Percentiles rank a stretch among this genome's conserved stretches.
phyloP scores from a whole-genome alignment of 2,329 filamentous ascomycete genomes.

The Penicillium sp. region DNA sequence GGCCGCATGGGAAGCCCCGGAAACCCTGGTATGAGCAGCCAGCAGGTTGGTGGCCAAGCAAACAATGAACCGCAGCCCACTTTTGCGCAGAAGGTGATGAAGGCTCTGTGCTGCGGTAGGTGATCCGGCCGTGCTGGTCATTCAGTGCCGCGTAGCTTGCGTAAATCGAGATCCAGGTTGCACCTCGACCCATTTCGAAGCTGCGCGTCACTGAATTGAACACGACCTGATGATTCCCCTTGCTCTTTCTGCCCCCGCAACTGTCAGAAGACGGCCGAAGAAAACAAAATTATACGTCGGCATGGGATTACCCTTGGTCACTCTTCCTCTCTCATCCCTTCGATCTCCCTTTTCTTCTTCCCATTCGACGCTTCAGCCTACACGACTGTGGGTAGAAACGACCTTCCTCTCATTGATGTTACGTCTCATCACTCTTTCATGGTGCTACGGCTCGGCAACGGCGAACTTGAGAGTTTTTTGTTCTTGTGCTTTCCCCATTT shows the following conservation, averaged over 20 bases:
- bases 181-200: slow-evolving; percentile 20
- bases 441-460: slow-evolving; percentile 39
- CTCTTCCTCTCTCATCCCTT: slow-evolving; percentile 6
- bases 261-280: slow-evolving; percentile 15
- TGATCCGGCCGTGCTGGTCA: slow-evolving; percentile 24
- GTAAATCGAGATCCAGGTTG: slow-evolving; percentile 35
- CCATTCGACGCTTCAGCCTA: slow-evolving; percentile 22
- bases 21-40: slow-evolving; percentile 59
- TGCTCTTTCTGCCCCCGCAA: slow-evolving; percentile 15
- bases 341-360: slow-evolving; percentile 16
- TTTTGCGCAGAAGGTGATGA: slow-evolving; percentile 89
- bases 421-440: slow-evolving; percentile 35
- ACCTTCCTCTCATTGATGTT: slow-evolving; percentile 28
- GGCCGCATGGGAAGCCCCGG: slow-evolving; percentile 56
- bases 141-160: slow-evolving; percentile 20
- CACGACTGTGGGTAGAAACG: slow-evolving; percentile 24
- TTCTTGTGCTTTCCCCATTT: slow-evolving; percentile 18
- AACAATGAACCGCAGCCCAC: slow-evolving; percentile 69
- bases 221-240: slow-evolving; percentile 6
- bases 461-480: slow-evolving; percentile 31
- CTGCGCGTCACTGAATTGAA: slow-evolving; percentile 14
- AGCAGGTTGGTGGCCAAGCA: slow-evolving; percentile 56
- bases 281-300: slow-evolving; percentile 15
- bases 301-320: slow-evolving; percentile 20
- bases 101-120: slow-evolving; percentile 82